A percentile compares a stretch with the other conserved stretches of the same genome.
phyloP scores from a whole-genome alignment of 225 moss, liverwort and hornwort species.

The Ulota crispa region DNA sequence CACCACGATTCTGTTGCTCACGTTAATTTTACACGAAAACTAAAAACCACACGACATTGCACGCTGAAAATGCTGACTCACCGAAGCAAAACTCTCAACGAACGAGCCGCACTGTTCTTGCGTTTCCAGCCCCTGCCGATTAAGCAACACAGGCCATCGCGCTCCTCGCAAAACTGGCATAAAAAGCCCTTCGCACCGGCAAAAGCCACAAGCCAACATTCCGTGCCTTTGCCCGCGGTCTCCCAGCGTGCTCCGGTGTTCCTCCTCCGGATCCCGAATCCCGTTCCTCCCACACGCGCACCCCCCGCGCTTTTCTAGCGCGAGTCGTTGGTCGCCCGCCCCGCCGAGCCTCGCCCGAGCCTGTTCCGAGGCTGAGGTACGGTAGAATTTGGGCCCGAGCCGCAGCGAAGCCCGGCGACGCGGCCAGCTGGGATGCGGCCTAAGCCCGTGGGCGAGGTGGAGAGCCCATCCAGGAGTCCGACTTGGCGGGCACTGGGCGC shows the following conservation, averaged over 20 bases:
- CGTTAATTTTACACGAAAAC: too few species aligned
- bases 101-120: neutral
- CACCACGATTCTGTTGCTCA: too few species aligned
- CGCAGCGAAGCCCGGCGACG: neutral
- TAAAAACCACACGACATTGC: neutral
- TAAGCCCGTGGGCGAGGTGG: slow-evolving; percentile 1
- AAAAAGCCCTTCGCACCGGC: neutral
- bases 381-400: neutral
- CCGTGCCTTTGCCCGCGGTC: neutral
- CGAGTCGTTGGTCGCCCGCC: neutral
- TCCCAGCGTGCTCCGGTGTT: neutral
- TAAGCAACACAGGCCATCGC: neutral
- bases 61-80: slow-evolving; percentile 15
- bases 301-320: neutral
- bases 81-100: neutral
- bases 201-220: neutral
- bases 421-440: slow-evolving; percentile 18
- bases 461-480: slow-evolving; percentile 8
- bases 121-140: neutral
- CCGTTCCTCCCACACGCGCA: slow-evolving; percentile 2
- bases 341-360: neutral
- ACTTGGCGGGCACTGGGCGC: slow-evolving; percentile 39
- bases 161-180: neutral
- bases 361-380: neutral
- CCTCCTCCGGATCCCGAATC: slow-evolving; percentile 21